Evolutionary conservation across 2,329 filamentous ascomycete species (phyloP).

Genomic region (Exophiala phaeomuriformis): DNA sequence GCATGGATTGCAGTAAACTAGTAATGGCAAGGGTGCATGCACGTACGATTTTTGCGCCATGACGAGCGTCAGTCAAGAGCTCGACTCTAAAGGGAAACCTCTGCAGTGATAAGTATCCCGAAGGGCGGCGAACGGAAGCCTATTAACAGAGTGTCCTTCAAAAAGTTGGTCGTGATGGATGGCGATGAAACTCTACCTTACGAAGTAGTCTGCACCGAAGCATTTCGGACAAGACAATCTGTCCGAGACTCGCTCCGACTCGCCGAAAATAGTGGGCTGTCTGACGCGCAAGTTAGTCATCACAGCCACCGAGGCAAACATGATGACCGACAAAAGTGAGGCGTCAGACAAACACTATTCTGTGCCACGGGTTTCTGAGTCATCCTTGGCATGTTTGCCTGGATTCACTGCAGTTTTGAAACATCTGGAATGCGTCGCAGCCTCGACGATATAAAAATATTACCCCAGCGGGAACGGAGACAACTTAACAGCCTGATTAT

Average conservation of each 20-base stretch:
- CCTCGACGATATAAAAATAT: neutral
- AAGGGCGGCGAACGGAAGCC: constrained; percentile 7
- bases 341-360: no score
- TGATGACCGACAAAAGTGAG: no score
- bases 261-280: neutral
- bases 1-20: neutral
- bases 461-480: no score
- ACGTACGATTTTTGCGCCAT: constrained; percentile 24
- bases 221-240: neutral
- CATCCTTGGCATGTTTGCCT: constrained; percentile 9
- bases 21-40: neutral
- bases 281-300: neutral
- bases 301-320: no score
- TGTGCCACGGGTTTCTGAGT: neutral
- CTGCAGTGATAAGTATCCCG: constrained; percentile 6
- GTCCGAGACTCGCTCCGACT: constrained; percentile 1
- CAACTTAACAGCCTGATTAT: no score
- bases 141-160: constrained; percentile 20
- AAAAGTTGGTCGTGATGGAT: constrained; percentile 12
- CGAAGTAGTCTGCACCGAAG: neutral
- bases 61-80: constrained; percentile 28
- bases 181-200: neutral
- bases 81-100: constrained; percentile 11
- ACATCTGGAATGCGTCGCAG: neutral
- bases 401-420: no score